Percentiles rank a stretch among this genome's conserved stretches.
Evolutionary conservation across 257 asterid genomes (phyloP).

Genomic region (Solanum piurae): DNA sequence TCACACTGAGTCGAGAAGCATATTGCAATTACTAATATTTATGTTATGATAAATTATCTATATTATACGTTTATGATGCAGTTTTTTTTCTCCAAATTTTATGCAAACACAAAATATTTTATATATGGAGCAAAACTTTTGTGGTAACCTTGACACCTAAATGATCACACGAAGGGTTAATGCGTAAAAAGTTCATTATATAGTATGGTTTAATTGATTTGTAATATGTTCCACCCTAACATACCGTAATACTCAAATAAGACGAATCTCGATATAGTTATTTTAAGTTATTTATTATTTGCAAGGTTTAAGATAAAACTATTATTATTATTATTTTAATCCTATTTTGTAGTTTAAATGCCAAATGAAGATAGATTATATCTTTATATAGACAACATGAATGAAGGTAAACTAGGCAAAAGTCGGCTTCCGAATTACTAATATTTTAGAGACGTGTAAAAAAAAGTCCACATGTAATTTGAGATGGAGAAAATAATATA

Average conservation of each 20-base stretch:
- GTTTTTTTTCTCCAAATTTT: background rate
- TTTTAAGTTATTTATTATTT: too few relatives aligned
- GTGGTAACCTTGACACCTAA: background rate
- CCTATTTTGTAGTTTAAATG: background rate
- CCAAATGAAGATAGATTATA: background rate
- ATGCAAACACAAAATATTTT: background rate
- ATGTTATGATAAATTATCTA: too few relatives aligned
- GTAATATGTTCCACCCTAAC: background rate
- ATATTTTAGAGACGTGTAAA: background rate
- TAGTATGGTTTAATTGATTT: too few relatives aligned
- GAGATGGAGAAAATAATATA: too few relatives aligned
- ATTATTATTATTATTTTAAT: too few relatives aligned
- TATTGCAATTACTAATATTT: background rate
- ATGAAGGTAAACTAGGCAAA: background rate
- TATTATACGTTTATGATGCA: background rate
- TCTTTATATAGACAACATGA: background rate
- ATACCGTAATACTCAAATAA: background rate
- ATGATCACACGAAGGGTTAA: background rate
- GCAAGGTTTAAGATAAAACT: background rate
- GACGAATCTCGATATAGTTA: background rate
- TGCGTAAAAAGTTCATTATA: background rate
- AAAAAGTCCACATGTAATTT: too few relatives aligned
- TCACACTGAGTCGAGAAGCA: background rate
- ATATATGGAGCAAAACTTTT: background rate
- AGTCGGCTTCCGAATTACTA: background rate